These are phyloP conservation scores for Mycena capillaripes DNA, from an alignment of 768 basidiomycete genomes.

Conservation along the genomic window DNA sequence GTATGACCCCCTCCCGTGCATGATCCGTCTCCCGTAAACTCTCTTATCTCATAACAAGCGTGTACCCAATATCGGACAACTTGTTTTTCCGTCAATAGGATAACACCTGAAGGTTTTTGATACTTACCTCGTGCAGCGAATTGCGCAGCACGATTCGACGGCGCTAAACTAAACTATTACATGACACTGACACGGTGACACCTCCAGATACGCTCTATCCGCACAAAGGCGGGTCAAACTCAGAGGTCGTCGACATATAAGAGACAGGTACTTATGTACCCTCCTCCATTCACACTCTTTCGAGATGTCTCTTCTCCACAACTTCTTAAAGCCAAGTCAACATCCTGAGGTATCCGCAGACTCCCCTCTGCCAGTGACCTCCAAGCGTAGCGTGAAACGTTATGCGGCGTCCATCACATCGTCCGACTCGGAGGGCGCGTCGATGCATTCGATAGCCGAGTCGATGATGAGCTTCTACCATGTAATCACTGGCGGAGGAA, in stretches of 20 bases:
- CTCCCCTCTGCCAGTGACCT: slow-evolving; percentile 15
- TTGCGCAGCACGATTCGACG: too few species aligned
- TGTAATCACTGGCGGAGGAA: slow-evolving; percentile 22
- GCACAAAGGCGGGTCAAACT: not conserved
- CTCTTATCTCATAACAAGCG: not conserved
- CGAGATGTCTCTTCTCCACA: not conserved
- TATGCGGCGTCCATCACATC: slow-evolving; percentile 31
- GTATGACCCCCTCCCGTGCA: not conserved
- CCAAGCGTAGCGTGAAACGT: slow-evolving; percentile 31
- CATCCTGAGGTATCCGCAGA: not conserved
- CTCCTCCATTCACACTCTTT: not conserved
- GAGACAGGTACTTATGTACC: not conserved
- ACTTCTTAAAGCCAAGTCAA: not conserved
- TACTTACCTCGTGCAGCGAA: too few species aligned
- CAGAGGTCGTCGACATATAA: not conserved
- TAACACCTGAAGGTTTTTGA: too few species aligned
- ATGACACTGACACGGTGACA: too few species aligned
- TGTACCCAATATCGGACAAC: too few species aligned
- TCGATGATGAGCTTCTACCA: slow-evolving; percentile 34
- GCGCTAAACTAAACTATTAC: too few species aligned
- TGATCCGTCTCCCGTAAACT: not conserved
- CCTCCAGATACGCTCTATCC: too few species aligned
- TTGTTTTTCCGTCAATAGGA: not conserved
- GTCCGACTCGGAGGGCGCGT: slow-evolving; percentile 30
- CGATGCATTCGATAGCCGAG: slow-evolving; percentile 31